A percentile compares a stretch with the other conserved stretches of the same genome.
These are phyloP conservation scores for Turnera subulata DNA, from an alignment of 345 rosid species.

Conservation along the genomic window DNA sequence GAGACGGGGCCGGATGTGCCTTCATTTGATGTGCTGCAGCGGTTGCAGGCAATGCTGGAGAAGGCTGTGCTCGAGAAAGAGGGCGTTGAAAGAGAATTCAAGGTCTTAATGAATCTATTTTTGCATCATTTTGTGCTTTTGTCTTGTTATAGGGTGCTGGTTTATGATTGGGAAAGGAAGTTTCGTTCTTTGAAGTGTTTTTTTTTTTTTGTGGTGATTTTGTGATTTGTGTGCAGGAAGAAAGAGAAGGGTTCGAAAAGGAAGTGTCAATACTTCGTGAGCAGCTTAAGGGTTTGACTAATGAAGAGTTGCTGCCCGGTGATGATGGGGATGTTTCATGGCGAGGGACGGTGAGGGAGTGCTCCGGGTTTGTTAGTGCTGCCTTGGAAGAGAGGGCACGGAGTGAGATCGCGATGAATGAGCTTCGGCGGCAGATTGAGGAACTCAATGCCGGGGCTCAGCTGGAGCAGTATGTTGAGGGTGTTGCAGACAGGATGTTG, in stretches of 20 bases:
- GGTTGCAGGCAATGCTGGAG: not conserved
- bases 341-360: constrained; percentile 35
- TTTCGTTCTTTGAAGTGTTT: not conserved
- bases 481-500: constrained; percentile 56
- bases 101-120: constrained; percentile 4
- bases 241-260: constrained; percentile 37
- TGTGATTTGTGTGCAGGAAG: constrained; percentile 59
- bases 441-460: constrained; percentile 48
- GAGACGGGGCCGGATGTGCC: constrained; percentile 9
- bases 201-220: not conserved
- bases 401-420: constrained; percentile 37
- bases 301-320: constrained; percentile 15
- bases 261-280: constrained; percentile 40
- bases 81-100: not conserved
- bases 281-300: constrained; percentile 41
- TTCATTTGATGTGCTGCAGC: not conserved
- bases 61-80: not conserved
- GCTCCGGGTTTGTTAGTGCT: constrained; percentile 41
- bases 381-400: constrained; percentile 40
- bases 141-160: not conserved
- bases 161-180: not conserved
- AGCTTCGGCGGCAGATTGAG: constrained; percentile 55
- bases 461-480: constrained; percentile 38
- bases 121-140: not conserved
- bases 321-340: constrained; percentile 21